These are phyloP conservation scores for Emydomyces testavorans DNA, from an alignment of 2,329 filamentous ascomycete genomes.

Conservation along the genomic window DNA sequence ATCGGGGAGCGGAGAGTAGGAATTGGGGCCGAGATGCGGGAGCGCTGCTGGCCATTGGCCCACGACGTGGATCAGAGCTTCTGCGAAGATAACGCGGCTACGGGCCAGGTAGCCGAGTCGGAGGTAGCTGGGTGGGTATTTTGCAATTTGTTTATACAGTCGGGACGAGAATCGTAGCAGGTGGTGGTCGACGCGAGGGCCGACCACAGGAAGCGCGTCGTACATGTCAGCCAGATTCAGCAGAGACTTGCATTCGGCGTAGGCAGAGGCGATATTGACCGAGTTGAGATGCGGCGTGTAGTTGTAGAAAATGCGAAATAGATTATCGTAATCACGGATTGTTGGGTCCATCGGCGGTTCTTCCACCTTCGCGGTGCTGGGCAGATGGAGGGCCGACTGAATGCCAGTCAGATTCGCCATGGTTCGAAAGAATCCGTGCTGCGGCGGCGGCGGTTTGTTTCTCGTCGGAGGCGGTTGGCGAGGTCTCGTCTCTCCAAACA, in stretches of 20 bases:
- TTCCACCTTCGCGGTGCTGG: constrained; percentile 40
- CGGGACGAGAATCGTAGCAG: constrained; percentile 80
- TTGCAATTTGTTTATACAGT: constrained; percentile 91
- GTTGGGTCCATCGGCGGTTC: constrained; percentile 56
- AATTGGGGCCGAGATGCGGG: constrained; percentile 54
- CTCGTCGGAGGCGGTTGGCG: constrained; percentile 42
- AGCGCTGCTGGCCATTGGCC: constrained; percentile 83
- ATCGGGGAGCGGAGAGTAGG: constrained; percentile 51
- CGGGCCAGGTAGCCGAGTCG: constrained; percentile 78
- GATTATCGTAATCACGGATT: constrained; percentile 85
- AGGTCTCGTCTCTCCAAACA: constrained; percentile 43
- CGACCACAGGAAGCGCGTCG: constrained; percentile 76
- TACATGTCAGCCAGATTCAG: constrained; percentile 87
- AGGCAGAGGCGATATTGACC: constrained; percentile 82
- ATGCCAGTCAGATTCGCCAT: constrained; percentile 63
- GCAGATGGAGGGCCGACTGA: constrained; percentile 43
- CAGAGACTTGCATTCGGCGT: constrained; percentile 85
- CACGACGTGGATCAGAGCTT: constrained; percentile 86
- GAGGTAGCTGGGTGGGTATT: constrained; percentile 86
- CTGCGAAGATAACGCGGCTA: constrained; percentile 70
- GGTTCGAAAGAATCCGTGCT: constrained; percentile 70
- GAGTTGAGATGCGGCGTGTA: constrained; percentile 70
- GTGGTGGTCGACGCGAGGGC: constrained; percentile 84
- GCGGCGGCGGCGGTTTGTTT: constrained; percentile 50
- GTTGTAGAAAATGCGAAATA: constrained; percentile 95